phyloP scores from a whole-genome alignment of 495 filamentous ascomycete species.

The Daldinia concentrica region DNA sequence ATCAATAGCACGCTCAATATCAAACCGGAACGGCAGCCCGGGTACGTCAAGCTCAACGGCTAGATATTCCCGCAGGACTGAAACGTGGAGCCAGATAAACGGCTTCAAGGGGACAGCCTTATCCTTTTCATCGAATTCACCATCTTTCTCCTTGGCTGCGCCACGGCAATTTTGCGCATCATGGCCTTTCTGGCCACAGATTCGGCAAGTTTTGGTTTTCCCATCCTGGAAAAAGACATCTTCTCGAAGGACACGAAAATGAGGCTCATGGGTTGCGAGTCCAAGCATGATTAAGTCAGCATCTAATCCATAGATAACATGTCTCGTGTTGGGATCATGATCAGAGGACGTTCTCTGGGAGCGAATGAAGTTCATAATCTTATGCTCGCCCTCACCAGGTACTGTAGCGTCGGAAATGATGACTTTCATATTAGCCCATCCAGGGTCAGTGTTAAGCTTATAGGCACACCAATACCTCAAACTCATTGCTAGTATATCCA shows the following conservation, averaged over 20 bases:
- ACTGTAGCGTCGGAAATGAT: constrained; percentile 98
- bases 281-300: constrained; percentile 99
- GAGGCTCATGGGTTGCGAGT: constrained; percentile 94
- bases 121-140: constrained; percentile 86
- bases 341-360: constrained; percentile 89
- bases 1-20: constrained; percentile 95
- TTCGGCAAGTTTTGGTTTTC: constrained; percentile 78
- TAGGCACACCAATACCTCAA: constrained; percentile 95
- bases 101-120: constrained; percentile 76
- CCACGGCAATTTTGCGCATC: constrained; percentile 84
- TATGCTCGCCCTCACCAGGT: constrained; percentile 97
- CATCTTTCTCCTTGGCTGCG: constrained; percentile 81
- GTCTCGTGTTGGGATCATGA: constrained; percentile 95
- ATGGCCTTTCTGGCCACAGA: constrained; percentile 93
- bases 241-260: constrained; percentile 96
- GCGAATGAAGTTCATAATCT: constrained; percentile 98
- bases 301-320: constrained; percentile 95
- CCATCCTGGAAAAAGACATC: constrained; percentile 94
- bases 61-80: constrained; percentile 90
- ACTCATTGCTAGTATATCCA: constrained; percentile 93
- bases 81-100: constrained; percentile 98
- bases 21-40: constrained; percentile 76
- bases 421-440: constrained; percentile 96
- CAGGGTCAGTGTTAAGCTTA: constrained; percentile 95
- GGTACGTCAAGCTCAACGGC: constrained; percentile 87